These are phyloP conservation scores for Aspergillus sp. DNA, from an alignment of 2,329 filamentous ascomycete species.

Conservation along the genomic window DNA sequence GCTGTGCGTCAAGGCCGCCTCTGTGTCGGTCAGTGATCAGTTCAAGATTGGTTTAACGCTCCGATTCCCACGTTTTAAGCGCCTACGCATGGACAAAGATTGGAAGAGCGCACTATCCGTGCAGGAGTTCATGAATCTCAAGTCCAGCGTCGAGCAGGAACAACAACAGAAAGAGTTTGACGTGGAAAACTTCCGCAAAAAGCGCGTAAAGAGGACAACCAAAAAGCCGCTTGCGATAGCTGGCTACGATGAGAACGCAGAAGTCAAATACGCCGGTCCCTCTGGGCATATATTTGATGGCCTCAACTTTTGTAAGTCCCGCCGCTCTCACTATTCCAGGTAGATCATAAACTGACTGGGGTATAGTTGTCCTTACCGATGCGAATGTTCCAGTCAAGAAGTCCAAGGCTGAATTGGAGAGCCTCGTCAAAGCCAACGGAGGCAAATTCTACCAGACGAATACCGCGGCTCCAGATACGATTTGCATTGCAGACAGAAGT, in stretches of 20 bases:
- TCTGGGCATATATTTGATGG: conserved; percentile 72
- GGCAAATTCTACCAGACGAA: conserved; percentile 78
- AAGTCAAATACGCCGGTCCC: conserved; percentile 60
- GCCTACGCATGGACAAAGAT: conserved; percentile 76
- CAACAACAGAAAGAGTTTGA: conserved; percentile 75
- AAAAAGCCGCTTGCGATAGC: conserved; percentile 75
- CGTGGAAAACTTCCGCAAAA: conserved; percentile 69
- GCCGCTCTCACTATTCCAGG: conserved; percentile 5
- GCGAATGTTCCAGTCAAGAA: conserved; percentile 71
- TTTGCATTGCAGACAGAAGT: conserved; percentile 80
- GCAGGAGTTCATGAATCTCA: conserved; percentile 75
- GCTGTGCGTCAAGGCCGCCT: conserved; percentile 84
- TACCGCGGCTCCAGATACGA: conserved; percentile 62
- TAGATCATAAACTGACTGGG: conserved; percentile 15
- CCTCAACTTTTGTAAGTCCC: conserved; percentile 68
- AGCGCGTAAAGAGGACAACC: conserved; percentile 60
- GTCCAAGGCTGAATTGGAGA: conserved; percentile 77
- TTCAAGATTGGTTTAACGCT: conserved; percentile 79
- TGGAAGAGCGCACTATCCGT: conserved; percentile 82
- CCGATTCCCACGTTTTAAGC: conserved; percentile 88
- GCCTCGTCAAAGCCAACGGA: conserved; percentile 80
- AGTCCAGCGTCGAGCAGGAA: conserved; percentile 70
- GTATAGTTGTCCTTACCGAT: conserved; percentile 72
- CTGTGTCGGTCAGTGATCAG: conserved; percentile 72
- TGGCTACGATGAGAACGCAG: conserved; percentile 63